phyloP scores from a whole-genome alignment of 192 early-diverging fungal genomes.

The Chytriomyces sp. region DNA sequence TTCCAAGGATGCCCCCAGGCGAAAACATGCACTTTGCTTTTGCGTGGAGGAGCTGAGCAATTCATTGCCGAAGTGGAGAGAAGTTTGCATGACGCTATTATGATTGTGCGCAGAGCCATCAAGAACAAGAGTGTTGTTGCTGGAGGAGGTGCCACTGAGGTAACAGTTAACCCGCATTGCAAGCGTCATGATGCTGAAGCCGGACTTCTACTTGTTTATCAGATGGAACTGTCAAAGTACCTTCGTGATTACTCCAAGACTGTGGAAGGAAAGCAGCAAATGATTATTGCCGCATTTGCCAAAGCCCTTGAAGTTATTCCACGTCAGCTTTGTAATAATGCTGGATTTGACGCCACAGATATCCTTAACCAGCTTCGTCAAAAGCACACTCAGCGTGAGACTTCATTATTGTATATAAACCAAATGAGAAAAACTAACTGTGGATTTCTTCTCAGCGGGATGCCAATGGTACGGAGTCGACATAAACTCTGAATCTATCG shows the following conservation, averaged over 20 bases:
- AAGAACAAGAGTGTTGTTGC: conserved; percentile 96
- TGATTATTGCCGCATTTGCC: conserved; percentile 92
- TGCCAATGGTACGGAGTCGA: conserved; percentile 92
- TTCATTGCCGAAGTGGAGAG: conserved; percentile 99
- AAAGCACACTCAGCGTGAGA: conserved; percentile 77
- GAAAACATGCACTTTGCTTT: conserved; percentile 93
- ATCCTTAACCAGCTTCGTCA: conserved; percentile 96
- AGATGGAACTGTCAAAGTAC: conserved; percentile 96
- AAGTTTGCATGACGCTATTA: conserved; percentile 97
- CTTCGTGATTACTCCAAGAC: conserved; percentile 89
- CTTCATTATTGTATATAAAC: too few relatives aligned
- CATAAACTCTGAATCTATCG: conserved; percentile 82
- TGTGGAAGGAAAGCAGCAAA: conserved; percentile 98
- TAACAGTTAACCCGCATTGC: conserved; percentile 16
- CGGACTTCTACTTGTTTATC: conserved; percentile 21
- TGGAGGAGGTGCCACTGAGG: conserved; percentile 95
- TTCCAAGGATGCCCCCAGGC: conserved; percentile 93
- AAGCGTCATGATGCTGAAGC: not conserved
- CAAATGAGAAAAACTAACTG: not conserved
- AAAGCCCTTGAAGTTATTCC: conserved; percentile 97
- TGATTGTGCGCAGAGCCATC: conserved; percentile 97
- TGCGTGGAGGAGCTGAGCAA: conserved; percentile 98
- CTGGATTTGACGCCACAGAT: conserved; percentile 98
- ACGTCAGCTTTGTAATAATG: conserved; percentile 98
- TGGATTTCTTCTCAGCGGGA: conserved; percentile 40